phyloP scores from a whole-genome alignment of 139 green algal species.

The Chlorella sp. region DNA sequence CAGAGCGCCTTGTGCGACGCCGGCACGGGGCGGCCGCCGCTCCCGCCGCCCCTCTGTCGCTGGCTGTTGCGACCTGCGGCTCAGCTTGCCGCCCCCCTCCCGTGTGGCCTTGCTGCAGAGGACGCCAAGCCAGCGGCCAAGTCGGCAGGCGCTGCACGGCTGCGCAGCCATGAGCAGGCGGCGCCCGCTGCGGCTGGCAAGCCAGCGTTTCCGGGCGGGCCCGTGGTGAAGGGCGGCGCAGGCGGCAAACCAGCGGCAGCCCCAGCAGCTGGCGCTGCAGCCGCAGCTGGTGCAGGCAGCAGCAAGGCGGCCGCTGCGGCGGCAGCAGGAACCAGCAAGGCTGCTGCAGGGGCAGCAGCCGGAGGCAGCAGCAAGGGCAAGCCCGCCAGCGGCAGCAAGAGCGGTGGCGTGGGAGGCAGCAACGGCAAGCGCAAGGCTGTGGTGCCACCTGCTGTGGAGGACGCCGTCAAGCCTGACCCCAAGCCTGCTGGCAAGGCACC shows the following conservation, averaged over 20 bases:
- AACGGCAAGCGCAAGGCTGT: conserved; percentile 31
- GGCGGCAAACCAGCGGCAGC: not conserved
- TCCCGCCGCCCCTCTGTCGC: not conserved
- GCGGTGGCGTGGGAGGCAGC: not conserved
- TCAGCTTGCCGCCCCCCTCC: no score
- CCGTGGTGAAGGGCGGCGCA: not conserved
- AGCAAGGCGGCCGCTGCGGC: not conserved
- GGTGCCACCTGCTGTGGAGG: not conserved
- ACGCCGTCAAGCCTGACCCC: not conserved
- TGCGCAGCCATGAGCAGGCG: not conserved
- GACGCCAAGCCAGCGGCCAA: conserved; percentile 18
- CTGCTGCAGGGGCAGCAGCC: not conserved
- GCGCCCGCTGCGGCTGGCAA: conserved; percentile 13
- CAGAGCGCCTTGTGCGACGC: no score
- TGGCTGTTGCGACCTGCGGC: not conserved
- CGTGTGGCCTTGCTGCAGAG: not conserved
- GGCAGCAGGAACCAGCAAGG: conserved; percentile 1
- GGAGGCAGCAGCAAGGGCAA: conserved; percentile 1
- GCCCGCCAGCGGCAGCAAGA: not conserved
- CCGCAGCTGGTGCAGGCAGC: not conserved
- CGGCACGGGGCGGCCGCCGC: no score
- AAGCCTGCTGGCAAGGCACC: not conserved
- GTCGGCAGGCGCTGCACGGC: not conserved
- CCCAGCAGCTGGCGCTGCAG: not conserved
- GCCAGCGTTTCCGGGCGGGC: conserved; percentile 14